A percentile compares a stretch with the other conserved stretches of the same genome.
Evolutionary conservation across 169 alveolate species (phyloP).

Genomic region (Babesia divergens): DNA sequence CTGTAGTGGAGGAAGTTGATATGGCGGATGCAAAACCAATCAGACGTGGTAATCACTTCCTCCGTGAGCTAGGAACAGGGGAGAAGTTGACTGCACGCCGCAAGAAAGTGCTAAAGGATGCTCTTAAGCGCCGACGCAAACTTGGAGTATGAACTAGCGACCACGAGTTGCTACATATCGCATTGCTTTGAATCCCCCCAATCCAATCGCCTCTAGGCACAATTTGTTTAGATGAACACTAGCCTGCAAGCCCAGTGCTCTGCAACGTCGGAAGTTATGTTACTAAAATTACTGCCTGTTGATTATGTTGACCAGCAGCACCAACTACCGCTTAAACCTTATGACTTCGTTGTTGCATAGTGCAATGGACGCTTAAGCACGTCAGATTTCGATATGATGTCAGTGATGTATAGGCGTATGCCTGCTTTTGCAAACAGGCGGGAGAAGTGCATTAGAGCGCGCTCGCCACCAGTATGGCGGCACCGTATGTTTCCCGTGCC

Average conservation of each 20-base stretch:
- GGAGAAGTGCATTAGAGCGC: background rate
- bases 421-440: conserved; percentile 5
- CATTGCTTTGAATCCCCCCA: no score
- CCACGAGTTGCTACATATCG: no score
- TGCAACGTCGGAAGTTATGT: no score
- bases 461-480: conserved; percentile 38
- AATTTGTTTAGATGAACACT: no score
- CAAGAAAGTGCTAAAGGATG: conserved; percentile 40
- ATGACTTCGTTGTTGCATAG: no score
- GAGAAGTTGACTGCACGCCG: conserved; percentile 47
- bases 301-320: no score
- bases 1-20: conserved; percentile 10
- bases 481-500: conserved; percentile 53
- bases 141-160: conserved; percentile 5
- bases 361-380: background rate
- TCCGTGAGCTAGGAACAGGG: conserved; percentile 5
- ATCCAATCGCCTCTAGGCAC: no score
- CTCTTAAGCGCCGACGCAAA: conserved; percentile 47
- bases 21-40: conserved; percentile 18
- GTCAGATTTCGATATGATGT: conserved; percentile 12
- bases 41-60: conserved; percentile 27
- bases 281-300: no score
- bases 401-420: conserved; percentile 10
- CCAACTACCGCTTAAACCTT: background rate
- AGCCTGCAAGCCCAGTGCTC: no score